Base-by-base conservation (phyloP, 148 eudicot genomes). In the Pharnaceum exiguum region DNA sequence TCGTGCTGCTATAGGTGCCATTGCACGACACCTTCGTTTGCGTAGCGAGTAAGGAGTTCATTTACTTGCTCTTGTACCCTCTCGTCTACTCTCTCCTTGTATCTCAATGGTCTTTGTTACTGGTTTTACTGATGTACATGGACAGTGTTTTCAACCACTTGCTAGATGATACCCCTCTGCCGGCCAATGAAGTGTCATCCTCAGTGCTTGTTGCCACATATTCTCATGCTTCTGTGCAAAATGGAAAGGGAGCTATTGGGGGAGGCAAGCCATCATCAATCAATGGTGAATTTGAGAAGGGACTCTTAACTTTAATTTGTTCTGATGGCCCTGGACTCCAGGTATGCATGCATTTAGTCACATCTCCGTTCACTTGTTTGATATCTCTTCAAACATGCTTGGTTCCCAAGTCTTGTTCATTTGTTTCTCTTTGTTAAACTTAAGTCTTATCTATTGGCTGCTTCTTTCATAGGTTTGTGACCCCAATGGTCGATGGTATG, bases 401-500 rank as follows among this genome's bases (percentile, higher is more conserved):
- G 5, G 10, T 2, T 51, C 19, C 17, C 5, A 17, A n/a, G 10
- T 37, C 19, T 23, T 30, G 3, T 11, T 33, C 43, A 32, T 23
- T 46, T 23, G 22, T 49, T 37, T 37, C 9, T 15, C 10, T 33
- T 18, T 52, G 51, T 54, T 29, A 26, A 28, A 29, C 9, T 69
- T 28, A 49, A 69, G 57, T 75, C 44, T 66, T 58, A 49, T 66
- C 31, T 21, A 10, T 56, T 46, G 19, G 25, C 49, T 53, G 44
- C 51, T 66, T 65, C 7, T 61, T 27, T 65, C 32, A 50, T 80
- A 89, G 96, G 96, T 89, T 65, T 81, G 89, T 65, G 96, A 89
- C 59, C 85, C 96, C 73, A 89, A 82, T 77, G 86, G 88, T 49
- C 87, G 71, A 52, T 89, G 96, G 96, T 89, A 89, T 79, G 67